Percentiles rank a stretch among this genome's conserved stretches.
These are phyloP conservation scores for Trichoderma erinaceum DNA, from an alignment of 495 filamentous ascomycete species.

Conservation along the genomic window DNA sequence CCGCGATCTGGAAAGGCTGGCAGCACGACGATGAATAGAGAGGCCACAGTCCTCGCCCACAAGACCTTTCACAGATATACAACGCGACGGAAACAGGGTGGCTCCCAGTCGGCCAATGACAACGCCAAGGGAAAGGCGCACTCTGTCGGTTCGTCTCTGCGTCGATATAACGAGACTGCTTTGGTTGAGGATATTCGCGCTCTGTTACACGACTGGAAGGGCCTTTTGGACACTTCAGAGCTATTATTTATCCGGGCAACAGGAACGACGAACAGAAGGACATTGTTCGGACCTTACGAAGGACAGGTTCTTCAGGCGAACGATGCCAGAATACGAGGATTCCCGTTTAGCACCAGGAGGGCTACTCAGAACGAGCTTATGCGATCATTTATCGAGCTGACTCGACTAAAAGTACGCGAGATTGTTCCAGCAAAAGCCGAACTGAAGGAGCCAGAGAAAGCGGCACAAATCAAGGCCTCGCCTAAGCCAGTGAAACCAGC, in stretches of 20 bases:
- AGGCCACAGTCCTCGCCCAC: conserved; percentile 82
- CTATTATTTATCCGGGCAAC: conserved; percentile 85
- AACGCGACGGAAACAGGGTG: conserved; percentile 91
- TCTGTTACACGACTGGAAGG: conserved; percentile 73
- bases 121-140: conserved; percentile 85
- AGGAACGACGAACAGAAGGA: conserved; percentile 74
- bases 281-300: conserved; percentile 86
- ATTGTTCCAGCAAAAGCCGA: conserved; percentile 55
- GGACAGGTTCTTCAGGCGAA: conserved; percentile 74
- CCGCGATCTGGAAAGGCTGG: conserved; percentile 69
- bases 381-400: conserved; percentile 87
- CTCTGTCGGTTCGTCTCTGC: conserved; percentile 82
- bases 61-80: conserved; percentile 98
- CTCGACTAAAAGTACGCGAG: conserved; percentile 73
- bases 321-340: conserved; percentile 77
- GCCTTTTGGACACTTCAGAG: conserved; percentile 73
- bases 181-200: conserved; percentile 75
- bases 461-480: conserved; percentile 25
- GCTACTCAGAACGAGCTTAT: conserved; percentile 93
- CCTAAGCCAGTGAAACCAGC: conserved; percentile 44
- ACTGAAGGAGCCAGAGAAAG: conserved; percentile 33
- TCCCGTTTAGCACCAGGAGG: conserved; percentile 91
- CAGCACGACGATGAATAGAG: conserved; percentile 55
- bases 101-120: conserved; percentile 88
- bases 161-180: conserved; percentile 90